These are phyloP conservation scores for Galerina marginata DNA, from an alignment of 768 basidiomycete species.

Conservation along the genomic window DNA sequence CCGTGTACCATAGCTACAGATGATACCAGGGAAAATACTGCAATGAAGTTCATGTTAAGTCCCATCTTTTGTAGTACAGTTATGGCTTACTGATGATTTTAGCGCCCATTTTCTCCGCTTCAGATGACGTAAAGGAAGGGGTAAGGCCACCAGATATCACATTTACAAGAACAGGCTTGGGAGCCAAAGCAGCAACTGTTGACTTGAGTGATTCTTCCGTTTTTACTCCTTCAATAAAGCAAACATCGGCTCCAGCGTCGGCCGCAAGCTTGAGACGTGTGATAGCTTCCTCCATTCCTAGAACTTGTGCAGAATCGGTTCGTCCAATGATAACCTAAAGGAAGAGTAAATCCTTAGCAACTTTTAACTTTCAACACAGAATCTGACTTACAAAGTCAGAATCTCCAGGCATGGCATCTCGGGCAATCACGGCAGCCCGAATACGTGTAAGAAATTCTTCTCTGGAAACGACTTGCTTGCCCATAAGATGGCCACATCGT, in stretches of 20 bases:
- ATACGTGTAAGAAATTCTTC: conserved; percentile 78
- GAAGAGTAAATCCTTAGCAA: too few species aligned
- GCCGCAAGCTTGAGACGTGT: conserved; percentile 70
- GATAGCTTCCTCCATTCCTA: conserved; percentile 81
- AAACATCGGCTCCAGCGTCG: conserved; percentile 78
- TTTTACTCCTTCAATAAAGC: conserved; percentile 82
- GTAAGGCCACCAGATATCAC: conserved; percentile 84
- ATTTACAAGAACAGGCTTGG: conserved; percentile 81
- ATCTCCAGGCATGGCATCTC: conserved; percentile 74
- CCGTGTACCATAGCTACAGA: conserved; percentile 80
- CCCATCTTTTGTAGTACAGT: neutral
- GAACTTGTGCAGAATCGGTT: conserved; percentile 78
- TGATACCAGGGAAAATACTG: conserved; percentile 79
- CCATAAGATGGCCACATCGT: conserved; percentile 77
- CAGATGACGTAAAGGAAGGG: conserved; percentile 70
- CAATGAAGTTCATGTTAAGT: neutral
- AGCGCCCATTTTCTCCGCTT: conserved; percentile 77
- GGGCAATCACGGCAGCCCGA: conserved; percentile 77
- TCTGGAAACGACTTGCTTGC: conserved; percentile 80
- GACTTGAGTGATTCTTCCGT: conserved; percentile 65
- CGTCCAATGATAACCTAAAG: conserved; percentile 71
- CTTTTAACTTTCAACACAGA: too few species aligned
- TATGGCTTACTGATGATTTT: conserved; percentile 73
- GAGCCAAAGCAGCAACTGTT: conserved; percentile 70
- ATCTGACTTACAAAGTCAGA: conserved; percentile 66